phyloP scores from a whole-genome alignment of 2,329 filamentous ascomycete species.

The Furcasterigmium sp. region DNA sequence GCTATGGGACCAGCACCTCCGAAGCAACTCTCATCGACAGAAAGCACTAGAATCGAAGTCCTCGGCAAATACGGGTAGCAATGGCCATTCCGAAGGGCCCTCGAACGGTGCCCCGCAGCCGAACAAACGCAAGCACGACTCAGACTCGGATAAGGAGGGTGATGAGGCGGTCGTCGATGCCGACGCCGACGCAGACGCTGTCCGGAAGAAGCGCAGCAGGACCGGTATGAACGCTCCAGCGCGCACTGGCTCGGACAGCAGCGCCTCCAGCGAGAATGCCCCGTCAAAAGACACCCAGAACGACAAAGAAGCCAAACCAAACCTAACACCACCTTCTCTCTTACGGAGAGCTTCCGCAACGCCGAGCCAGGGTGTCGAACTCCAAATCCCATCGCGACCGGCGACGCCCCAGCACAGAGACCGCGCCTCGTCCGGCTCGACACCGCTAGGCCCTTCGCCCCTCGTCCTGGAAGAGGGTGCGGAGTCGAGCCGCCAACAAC shows the following conservation, averaged over 20 bases:
- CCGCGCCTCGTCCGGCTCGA: constrained; percentile 33
- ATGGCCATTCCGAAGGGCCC: not conserved
- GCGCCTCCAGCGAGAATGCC: constrained; percentile 2
- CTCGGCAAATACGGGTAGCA: not conserved
- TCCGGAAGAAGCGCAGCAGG: constrained; percentile 41
- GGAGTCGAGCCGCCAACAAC: not conserved
- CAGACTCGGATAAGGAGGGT: constrained; percentile 16
- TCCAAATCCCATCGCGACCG: constrained; percentile 59
- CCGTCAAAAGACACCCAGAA: constrained; percentile 6
- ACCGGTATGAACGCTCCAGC: constrained; percentile 22
- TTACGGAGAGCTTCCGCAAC: constrained; percentile 44
- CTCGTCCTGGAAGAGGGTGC: constrained; percentile 24
- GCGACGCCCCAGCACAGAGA: constrained; percentile 46
- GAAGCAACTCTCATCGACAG: constrained; percentile 35
- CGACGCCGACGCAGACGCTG: constrained; percentile 19
- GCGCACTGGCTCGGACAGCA: constrained; percentile 10
- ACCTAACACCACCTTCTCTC: constrained; percentile 34
- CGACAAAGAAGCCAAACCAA: constrained; percentile 15
- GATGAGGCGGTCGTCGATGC: constrained; percentile 26
- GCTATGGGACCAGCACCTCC: constrained; percentile 61
- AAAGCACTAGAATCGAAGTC: constrained; percentile 2
- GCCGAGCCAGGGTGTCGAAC: constrained; percentile 50
- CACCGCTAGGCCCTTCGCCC: constrained; percentile 31
- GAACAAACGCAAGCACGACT: constrained; percentile 22
- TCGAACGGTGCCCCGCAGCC: not conserved